Percentiles rank a stretch among this genome's conserved stretches.
phyloP scores from a whole-genome alignment of 2,329 filamentous ascomycete species.

The Bipolaris victoriae region DNA sequence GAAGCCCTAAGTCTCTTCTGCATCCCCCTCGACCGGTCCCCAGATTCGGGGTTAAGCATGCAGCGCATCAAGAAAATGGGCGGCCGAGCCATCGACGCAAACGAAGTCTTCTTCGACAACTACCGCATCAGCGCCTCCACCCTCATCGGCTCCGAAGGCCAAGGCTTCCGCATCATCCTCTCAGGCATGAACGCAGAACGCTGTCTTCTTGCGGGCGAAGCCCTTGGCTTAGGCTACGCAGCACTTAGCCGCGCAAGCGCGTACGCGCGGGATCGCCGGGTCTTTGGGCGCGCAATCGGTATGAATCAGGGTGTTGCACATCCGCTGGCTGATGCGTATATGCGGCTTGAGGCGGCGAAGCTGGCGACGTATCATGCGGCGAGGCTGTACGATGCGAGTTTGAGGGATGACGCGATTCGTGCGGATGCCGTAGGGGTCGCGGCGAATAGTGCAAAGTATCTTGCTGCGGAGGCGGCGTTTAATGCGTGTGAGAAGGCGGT shows the following conservation, averaged over 20 bases:
- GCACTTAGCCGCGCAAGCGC: slow-evolving; percentile 53
- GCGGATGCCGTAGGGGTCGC: slow-evolving; percentile 58
- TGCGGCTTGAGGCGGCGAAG: slow-evolving; percentile 67
- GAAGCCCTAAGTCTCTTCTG: slow-evolving; percentile 81
- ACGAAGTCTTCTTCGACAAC: slow-evolving; percentile 86
- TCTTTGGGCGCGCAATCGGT: slow-evolving; percentile 64
- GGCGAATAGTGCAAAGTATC: slow-evolving; percentile 63
- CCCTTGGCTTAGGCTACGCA: slow-evolving; percentile 78
- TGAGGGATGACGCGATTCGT: slow-evolving; percentile 19
- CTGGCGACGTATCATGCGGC: slow-evolving; percentile 67
- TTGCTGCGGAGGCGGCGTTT: slow-evolving; percentile 67
- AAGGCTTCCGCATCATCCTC: slow-evolving; percentile 73
- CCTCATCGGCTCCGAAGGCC: slow-evolving; percentile 73
- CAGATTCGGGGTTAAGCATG: slow-evolving; percentile 66
- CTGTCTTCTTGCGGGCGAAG: slow-evolving; percentile 70
- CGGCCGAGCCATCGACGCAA: slow-evolving; percentile 79
- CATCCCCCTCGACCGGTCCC: slow-evolving; percentile 70
- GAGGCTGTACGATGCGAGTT: slow-evolving; percentile 61
- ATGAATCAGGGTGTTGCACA: slow-evolving; percentile 66
- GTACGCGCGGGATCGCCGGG: slow-evolving; percentile 58
- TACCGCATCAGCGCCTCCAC: slow-evolving; percentile 69
- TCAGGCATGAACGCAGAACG: slow-evolving; percentile 60
- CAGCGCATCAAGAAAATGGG: slow-evolving; percentile 85
- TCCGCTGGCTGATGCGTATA: slow-evolving; percentile 64
- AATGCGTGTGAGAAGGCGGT: slow-evolving; percentile 64